Evolutionary conservation across 805 yeast species (phyloP).

Genomic region (Yarrowia hollandica): DNA sequence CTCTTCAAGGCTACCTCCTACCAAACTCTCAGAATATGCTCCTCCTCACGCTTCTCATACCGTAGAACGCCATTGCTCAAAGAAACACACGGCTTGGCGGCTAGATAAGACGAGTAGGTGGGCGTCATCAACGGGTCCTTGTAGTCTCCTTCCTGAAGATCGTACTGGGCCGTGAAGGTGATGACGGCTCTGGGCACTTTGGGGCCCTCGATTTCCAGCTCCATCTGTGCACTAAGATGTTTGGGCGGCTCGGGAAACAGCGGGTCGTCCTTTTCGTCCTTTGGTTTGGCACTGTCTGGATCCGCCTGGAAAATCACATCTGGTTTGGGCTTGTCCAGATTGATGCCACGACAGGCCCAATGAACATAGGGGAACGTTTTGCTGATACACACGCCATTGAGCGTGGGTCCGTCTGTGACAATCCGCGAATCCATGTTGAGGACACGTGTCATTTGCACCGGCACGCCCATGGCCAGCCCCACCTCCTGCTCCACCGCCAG

Average conservation of each 20-base stretch:
- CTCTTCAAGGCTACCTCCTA: too few species aligned
- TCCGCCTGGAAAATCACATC: slow-evolving; percentile 17
- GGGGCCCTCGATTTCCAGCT: slow-evolving; percentile 12
- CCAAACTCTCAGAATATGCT: slow-evolving; percentile 3
- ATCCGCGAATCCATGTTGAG: slow-evolving; percentile 12
- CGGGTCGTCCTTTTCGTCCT: slow-evolving; percentile 11
- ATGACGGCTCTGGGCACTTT: background rate
- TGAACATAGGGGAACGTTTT: slow-evolving; percentile 10
- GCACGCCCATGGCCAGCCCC: background rate
- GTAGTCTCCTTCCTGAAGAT: slow-evolving; percentile 8
- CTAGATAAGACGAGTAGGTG: slow-evolving; percentile 19
- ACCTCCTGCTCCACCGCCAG: slow-evolving; percentile 26
- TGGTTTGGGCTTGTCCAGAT: slow-evolving; percentile 21
- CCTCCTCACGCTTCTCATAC: background rate
- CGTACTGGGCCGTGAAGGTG: slow-evolving; percentile 19
- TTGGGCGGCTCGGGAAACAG: slow-evolving; percentile 15
- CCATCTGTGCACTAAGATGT: slow-evolving; percentile 18
- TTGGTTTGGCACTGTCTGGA: background rate
- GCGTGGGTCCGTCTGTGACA: slow-evolving; percentile 5
- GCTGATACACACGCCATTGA: slow-evolving; percentile 13
- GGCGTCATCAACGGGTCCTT: slow-evolving; percentile 20
- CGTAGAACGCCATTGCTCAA: slow-evolving; percentile 6
- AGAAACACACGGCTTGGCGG: slow-evolving; percentile 13
- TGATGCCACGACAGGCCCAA: slow-evolving; percentile 21
- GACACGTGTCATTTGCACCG: slow-evolving; percentile 8